These are phyloP conservation scores for Ceratocystis papillata DNA, from an alignment of 2,329 filamentous ascomycete species.

Conservation along the genomic window DNA sequence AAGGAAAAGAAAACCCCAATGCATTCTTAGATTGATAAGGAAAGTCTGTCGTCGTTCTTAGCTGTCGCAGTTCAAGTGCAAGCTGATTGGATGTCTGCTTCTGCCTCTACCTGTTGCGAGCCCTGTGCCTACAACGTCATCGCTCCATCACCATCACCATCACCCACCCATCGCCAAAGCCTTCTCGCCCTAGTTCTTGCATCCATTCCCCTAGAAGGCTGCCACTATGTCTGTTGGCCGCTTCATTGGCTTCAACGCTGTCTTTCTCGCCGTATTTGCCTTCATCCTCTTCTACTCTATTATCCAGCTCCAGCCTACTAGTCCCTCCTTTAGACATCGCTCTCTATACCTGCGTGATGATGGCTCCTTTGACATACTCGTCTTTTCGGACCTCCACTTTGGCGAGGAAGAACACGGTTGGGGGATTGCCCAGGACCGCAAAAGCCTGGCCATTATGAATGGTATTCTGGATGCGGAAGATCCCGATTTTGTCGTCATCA, in stretches of 20 bases:
- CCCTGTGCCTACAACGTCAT: no score
- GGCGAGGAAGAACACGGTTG: conserved; percentile 49
- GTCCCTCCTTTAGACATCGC: conserved; percentile 5
- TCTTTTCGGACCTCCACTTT: conserved; percentile 62
- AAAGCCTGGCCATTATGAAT: conserved; percentile 47
- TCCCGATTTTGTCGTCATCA: conserved; percentile 54
- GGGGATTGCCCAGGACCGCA: conserved; percentile 44
- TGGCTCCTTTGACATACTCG: conserved; percentile 43
- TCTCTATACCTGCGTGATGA: conserved; percentile 27
- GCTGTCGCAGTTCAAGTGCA: not conserved
- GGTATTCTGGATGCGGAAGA: conserved; percentile 46
- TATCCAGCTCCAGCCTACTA: conserved; percentile 15
- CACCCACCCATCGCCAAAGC: no score
- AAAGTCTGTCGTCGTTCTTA: not conserved
- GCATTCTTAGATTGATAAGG: not conserved
- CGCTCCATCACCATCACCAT: no score
- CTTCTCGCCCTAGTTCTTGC: not conserved
- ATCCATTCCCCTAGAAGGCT: not conserved
- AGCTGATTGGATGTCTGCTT: not conserved
- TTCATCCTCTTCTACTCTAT: conserved; percentile 16
- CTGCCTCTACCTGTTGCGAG: not conserved
- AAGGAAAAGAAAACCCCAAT: not conserved
- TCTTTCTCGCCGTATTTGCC: conserved; percentile 1
- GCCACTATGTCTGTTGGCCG: not conserved
- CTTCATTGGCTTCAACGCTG: conserved; percentile 11